Percentiles rank a stretch among this genome's conserved stretches.
Conservation (phyloP, 1,139 yeast genomes). For the Debaryomyces fabryi region DNA sequence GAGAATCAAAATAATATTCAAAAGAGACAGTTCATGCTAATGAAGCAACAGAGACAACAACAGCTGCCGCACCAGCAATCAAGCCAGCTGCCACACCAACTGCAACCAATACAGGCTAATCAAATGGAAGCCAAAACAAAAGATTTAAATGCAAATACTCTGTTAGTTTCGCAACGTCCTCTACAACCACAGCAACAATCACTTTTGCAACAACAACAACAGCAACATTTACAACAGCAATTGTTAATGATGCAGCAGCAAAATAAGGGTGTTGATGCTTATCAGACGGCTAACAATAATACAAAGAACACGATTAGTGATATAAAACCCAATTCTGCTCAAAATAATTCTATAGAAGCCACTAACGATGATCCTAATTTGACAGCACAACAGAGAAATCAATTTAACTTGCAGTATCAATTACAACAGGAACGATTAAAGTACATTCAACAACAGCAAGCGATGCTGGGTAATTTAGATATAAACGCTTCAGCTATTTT, state of each 20-base stretch:
- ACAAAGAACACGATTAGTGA: not conserved
- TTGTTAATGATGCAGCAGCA: constrained; percentile 18
- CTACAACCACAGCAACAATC: constrained; percentile 14
- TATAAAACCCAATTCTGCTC: not conserved
- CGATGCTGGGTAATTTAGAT: constrained; percentile 8
- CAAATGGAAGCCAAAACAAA: not conserved
- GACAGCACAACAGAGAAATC: constrained; percentile 24
- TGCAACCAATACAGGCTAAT: not conserved
- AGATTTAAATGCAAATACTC: not conserved
- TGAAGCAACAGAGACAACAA: constrained; percentile 23
- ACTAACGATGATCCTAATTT: constrained; percentile 10
- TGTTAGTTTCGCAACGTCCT: constrained; percentile 8
- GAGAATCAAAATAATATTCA: constrained; percentile 31
- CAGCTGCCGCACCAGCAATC: constrained; percentile 14
- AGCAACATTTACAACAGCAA: constrained; percentile 16
- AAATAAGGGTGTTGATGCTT: not conserved
- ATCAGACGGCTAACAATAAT: not conserved
- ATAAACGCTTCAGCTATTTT: not conserved
- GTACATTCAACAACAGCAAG: constrained; percentile 16
- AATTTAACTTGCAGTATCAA: constrained; percentile 23
- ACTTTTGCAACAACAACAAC: constrained; percentile 7
- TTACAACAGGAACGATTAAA: constrained; percentile 19
- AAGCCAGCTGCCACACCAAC: constrained; percentile 10
- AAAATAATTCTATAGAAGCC: not conserved
- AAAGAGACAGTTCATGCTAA: constrained; percentile 25